phyloP scores from a whole-genome alignment of 257 asterid genomes.

The Gynochthodes officinalis region DNA sequence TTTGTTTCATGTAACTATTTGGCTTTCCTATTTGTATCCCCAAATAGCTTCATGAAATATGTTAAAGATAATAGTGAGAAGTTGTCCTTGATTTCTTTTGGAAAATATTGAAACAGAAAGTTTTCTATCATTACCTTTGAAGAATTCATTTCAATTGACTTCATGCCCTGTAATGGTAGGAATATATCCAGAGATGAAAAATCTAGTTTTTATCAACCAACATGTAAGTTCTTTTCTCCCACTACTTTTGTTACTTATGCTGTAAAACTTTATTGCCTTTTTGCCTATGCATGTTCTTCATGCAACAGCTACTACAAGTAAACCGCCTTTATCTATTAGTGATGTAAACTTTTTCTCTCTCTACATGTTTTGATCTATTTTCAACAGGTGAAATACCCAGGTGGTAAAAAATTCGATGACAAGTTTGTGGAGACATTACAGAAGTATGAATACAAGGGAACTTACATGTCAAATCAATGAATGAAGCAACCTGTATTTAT shows the following conservation, averaged over 20 bases:
- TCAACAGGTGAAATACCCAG: conserved; percentile 81
- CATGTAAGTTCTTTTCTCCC: conserved; percentile 47
- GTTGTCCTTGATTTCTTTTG: neutral
- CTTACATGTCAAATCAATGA: conserved; percentile 88
- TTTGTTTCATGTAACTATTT: no score
- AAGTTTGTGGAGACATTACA: conserved; percentile 66
- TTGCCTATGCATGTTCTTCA: no score
- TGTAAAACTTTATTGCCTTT: neutral
- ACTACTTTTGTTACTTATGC: conserved; percentile 14
- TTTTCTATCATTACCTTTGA: conserved; percentile 86
- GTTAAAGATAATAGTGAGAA: neutral
- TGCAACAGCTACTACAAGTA: no score
- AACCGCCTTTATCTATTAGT: no score
- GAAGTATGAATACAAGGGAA: conserved; percentile 76
- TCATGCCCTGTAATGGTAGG: conserved; percentile 88
- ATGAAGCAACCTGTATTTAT: conserved; percentile 74
- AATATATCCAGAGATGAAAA: conserved; percentile 96
- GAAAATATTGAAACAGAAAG: conserved; percentile 42
- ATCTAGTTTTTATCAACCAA: conserved; percentile 81
- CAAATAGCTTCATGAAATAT: neutral
- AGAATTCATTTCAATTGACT: conserved; percentile 72
- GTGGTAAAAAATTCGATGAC: conserved; percentile 84
- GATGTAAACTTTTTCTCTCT: no score
- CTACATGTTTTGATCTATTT: conserved; percentile 5
- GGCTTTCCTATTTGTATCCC: neutral